Evolutionary conservation across 2,329 filamentous ascomycete species (phyloP).

Genomic region (Talaromyces sp.): DNA sequence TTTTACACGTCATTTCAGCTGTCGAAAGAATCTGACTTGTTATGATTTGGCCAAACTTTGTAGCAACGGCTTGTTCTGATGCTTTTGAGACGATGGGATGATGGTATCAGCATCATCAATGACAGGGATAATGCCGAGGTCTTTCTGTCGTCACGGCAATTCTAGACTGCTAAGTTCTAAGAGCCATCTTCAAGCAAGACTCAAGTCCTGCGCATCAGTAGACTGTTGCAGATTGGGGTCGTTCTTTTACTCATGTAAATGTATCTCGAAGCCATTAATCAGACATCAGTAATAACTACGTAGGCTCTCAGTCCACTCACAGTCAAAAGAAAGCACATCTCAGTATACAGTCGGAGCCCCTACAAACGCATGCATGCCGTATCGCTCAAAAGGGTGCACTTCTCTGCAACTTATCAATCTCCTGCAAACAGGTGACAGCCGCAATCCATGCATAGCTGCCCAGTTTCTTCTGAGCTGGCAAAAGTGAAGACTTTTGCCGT

Average conservation of each 20-base stretch:
- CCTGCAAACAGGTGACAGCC: slow-evolving; percentile 25
- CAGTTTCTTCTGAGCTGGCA: slow-evolving; percentile 18
- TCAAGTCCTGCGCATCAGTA: not conserved
- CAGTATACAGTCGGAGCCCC: not conserved
- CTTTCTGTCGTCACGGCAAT: not conserved
- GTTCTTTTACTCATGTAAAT: not conserved
- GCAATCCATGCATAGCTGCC: slow-evolving; percentile 27
- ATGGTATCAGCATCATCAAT: not conserved
- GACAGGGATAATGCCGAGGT: not conserved
- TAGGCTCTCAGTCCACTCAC: not conserved
- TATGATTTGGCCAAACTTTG: not conserved
- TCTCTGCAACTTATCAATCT: slow-evolving; percentile 25
- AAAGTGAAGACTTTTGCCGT: not conserved
- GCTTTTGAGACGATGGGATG: not conserved
- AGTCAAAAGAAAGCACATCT: not conserved
- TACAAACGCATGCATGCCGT: not conserved
- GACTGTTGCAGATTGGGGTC: not conserved
- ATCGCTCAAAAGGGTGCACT: slow-evolving; percentile 16
- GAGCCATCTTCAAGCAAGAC: too few species aligned
- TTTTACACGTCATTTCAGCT: not conserved
- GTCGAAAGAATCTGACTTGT: not conserved
- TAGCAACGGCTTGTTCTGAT: not conserved
- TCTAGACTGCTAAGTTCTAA: too few species aligned
- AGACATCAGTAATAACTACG: not conserved
- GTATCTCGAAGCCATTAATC: not conserved